Conservation (phyloP, 371 early-diverging fungal genomes). For the Mortierella sp. region DNA sequence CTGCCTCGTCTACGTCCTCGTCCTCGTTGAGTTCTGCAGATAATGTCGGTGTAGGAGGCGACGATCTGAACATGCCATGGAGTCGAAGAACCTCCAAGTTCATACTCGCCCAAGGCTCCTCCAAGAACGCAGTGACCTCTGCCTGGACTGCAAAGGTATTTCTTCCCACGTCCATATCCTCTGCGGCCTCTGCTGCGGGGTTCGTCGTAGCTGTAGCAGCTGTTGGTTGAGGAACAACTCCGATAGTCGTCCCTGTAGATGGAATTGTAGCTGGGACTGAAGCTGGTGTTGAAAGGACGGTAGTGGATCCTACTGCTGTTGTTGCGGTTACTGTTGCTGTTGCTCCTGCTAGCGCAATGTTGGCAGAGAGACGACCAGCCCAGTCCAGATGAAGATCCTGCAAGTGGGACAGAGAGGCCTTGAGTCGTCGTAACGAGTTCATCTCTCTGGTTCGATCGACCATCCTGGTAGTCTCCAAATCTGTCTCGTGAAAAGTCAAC, state of each 20-base stretch:
- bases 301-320: not conserved
- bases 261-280: not conserved
- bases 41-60: constrained; percentile 1
- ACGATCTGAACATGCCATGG: constrained; percentile 10
- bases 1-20: not conserved
- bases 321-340: too few relatives aligned
- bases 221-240: not conserved
- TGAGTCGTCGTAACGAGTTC: constrained; percentile 31
- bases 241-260: not conserved
- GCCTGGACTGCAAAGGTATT: constrained; percentile 13
- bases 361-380: constrained; percentile 17
- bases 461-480: constrained; percentile 2
- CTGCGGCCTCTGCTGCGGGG: not conserved
- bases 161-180: not conserved
- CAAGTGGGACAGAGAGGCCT: constrained; percentile 21
- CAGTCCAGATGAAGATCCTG: constrained; percentile 24
- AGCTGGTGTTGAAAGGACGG: constrained; percentile 10
- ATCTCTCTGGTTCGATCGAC: constrained; percentile 25
- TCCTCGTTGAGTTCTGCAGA: not conserved
- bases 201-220: not conserved
- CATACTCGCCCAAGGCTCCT: constrained; percentile 32
- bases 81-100: constrained; percentile 13
- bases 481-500: constrained; percentile 19
- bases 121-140: constrained; percentile 25
- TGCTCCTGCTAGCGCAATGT: not conserved